Evolutionary conservation across 1,284 basidiomycete species (phyloP).

Genomic region (Thelephora terrestris): DNA sequence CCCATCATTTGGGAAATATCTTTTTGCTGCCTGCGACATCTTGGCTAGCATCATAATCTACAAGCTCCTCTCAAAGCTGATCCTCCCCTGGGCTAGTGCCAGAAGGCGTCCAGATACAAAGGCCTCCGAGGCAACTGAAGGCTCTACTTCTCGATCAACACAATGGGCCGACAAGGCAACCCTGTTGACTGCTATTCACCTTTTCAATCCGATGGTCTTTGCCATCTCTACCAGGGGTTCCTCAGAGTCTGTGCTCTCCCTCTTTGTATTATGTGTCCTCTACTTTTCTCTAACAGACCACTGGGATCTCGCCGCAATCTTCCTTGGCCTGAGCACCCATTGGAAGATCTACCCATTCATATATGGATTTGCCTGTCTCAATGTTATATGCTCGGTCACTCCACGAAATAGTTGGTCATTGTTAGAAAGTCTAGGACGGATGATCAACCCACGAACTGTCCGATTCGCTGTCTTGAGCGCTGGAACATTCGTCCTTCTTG

Average conservation of each 20-base stretch:
- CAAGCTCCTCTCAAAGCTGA: constrained; percentile 44
- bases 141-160: constrained; percentile 1
- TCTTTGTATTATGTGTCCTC: constrained; percentile 74
- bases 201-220: constrained; percentile 91
- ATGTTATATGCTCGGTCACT: constrained; percentile 43
- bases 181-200: constrained; percentile 53
- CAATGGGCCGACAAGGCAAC: constrained; percentile 26
- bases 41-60: constrained; percentile 75
- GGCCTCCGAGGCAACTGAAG: not conserved
- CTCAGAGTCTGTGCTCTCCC: constrained; percentile 81
- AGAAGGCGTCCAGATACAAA: not conserved
- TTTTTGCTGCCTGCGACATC: constrained; percentile 85
- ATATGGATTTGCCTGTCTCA: constrained; percentile 73
- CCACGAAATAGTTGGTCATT: too few species aligned
- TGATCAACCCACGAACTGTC: constrained; percentile 49
- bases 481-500: constrained; percentile 59
- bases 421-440: constrained; percentile 11
- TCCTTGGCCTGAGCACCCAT: constrained; percentile 75
- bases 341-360: constrained; percentile 96
- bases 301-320: constrained; percentile 56
- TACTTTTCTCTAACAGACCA: constrained; percentile 40
- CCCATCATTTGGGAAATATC: constrained; percentile 79
- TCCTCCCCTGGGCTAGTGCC: constrained; percentile 23
- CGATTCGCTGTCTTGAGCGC: constrained; percentile 65
- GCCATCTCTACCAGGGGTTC: constrained; percentile 96